Base-by-base conservation (phyloP, 2,329 filamentous ascomycete species). In the Graphilbum sp. region DNA sequence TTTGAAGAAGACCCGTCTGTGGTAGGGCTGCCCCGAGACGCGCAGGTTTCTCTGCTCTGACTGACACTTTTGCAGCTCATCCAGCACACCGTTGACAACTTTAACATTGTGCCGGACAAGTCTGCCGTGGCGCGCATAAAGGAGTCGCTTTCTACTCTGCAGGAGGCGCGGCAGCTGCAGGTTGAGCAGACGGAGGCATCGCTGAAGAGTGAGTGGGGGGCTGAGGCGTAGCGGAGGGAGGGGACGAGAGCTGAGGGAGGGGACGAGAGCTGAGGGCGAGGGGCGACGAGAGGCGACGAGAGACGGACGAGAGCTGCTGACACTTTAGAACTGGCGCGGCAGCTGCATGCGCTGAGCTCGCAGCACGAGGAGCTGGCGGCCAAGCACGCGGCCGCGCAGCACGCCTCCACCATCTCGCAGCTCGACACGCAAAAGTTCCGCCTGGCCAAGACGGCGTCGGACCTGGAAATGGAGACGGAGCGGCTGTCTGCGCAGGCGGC, bases 381-480 rank as follows among this genome's bases (percentile, higher is more conserved):
- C 1, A 64, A 77, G 3, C 84, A 93, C 63, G 83, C 85, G 46
- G 73, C 82, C 0, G 69, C 78, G 6, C 75, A 74, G 42, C 88
- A 96, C 61, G 85, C 87, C 6, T 76, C 75, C 27, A 75, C 83
- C 52, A 94, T 96, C 45, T 69, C 90, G 17, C 72, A 79, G 31
- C 76, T 95, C 43, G 88, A 96, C 59, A 93, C 85, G 2, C 77
- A 87, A 49, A 95, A 95, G 54, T 96, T 96, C 61, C 79, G 86
- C 48, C 79, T 85, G 41, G 88, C 88, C n/a, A 96, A 96, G 59
- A 75, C 82, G 15, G 85, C 83, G 0, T 79, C 74, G 2, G 88
- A 96, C 54, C 66, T 90, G 7, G 87, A 95, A 62, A 86, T 88
- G 52, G 90, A 98, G 61, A 81, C 82, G n/a, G 88, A 96, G 64